These are phyloP conservation scores for Juncus effusus DNA, from an alignment of 176 grass and related monocot genomes.

Conservation along the genomic window DNA sequence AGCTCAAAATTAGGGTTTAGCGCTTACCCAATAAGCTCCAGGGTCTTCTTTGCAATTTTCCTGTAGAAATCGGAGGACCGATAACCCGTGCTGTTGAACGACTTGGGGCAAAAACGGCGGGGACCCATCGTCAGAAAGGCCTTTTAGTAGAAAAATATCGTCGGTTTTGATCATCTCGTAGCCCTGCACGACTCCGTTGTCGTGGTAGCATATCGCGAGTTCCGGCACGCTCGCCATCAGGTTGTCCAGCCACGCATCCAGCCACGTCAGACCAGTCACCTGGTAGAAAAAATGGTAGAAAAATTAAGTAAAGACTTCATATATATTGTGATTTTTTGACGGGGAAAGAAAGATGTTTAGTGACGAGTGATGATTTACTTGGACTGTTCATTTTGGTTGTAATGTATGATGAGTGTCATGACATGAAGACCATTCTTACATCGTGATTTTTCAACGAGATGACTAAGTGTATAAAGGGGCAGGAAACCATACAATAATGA, in stretches of 20 bases:
- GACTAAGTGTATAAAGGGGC: no score
- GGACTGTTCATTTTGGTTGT: no score
- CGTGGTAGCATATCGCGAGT: conserved; percentile 94
- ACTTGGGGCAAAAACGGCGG: conserved; percentile 93
- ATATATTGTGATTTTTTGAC: no score
- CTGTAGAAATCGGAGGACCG: conserved; percentile 90
- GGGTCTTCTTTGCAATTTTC: conserved; percentile 97
- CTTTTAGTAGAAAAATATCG: conserved; percentile 93
- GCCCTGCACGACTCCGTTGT: conserved; percentile 95
- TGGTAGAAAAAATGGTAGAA: conserved; percentile 39
- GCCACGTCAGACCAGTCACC: conserved; percentile 92
- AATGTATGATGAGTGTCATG: no score
- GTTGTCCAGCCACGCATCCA: conserved; percentile 99
- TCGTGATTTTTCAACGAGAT: no score
- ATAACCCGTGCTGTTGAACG: conserved; percentile 96
- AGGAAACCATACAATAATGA: no score
- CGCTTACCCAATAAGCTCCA: conserved; percentile 91
- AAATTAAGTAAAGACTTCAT: no score
- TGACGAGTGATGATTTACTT: no score
- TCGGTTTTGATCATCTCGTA: conserved; percentile 97
- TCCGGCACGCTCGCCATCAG: conserved; percentile 96
- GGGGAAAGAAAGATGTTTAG: no score
- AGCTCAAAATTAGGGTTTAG: background rate
- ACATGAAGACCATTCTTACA: no score
- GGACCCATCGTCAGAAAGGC: conserved; percentile 85